phyloP scores from a whole-genome alignment of 805 yeast genomes.

The Cyberlindnera galapagoensis region DNA sequence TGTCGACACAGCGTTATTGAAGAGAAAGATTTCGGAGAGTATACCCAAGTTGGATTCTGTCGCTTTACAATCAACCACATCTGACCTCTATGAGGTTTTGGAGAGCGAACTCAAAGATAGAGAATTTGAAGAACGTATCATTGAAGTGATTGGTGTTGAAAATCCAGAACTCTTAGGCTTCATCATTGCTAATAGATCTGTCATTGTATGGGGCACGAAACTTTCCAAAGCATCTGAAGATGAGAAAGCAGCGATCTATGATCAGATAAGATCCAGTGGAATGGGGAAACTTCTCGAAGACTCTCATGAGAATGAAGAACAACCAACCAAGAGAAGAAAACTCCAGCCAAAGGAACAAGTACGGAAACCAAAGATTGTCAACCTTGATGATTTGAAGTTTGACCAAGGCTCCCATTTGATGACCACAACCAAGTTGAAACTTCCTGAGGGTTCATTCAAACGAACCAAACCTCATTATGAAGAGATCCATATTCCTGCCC shows the following conservation, averaged over 20 bases:
- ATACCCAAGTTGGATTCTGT: slow-evolving; percentile 32
- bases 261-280: slow-evolving; percentile 40
- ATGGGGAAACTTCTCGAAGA: slow-evolving; percentile 34
- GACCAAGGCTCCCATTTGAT: slow-evolving; percentile 69
- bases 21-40: slow-evolving; percentile 37
- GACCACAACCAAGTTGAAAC: slow-evolving; percentile 57
- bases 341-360: slow-evolving; percentile 2
- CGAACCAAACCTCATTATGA: slow-evolving; percentile 71
- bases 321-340: slow-evolving; percentile 24
- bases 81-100: slow-evolving; percentile 35
- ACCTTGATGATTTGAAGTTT: slow-evolving; percentile 55
- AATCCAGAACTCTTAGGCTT: slow-evolving; percentile 41
- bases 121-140: slow-evolving; percentile 47
- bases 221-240: slow-evolving; percentile 33
- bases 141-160: slow-evolving; percentile 46
- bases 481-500: slow-evolving; percentile 90
- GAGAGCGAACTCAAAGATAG: slow-evolving; percentile 30
- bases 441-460: slow-evolving; percentile 83
- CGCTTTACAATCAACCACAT: slow-evolving; percentile 33
- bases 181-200: slow-evolving; percentile 43
- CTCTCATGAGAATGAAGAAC: slow-evolving; percentile 5
- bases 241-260: slow-evolving; percentile 30
- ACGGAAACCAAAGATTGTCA: slow-evolving; percentile 48
- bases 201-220: slow-evolving; percentile 48
- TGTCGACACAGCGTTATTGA: slow-evolving; percentile 48